Evolutionary conservation across 2,329 filamentous ascomycete species (phyloP), one percentile per base, ranked within the genome.

Genomic region (Raffaelea deltoideospora): DNA sequence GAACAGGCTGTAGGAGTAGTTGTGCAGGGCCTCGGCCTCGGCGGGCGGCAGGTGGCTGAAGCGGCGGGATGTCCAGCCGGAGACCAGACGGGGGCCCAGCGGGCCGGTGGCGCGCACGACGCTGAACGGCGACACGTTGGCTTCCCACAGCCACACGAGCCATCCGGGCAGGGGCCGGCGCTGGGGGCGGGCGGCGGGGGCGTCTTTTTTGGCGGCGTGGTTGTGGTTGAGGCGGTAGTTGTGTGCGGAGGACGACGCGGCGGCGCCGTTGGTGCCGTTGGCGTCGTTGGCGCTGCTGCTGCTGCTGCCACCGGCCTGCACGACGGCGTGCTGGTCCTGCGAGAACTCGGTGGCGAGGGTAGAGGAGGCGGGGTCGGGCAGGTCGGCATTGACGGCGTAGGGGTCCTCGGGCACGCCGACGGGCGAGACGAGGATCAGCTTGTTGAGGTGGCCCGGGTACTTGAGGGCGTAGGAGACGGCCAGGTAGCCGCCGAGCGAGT

Each of bases 381-480:
- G 74, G 3, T 76, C 76, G 10, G 83, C 78, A 46, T 72, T 76
- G 40, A 90, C 76, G 5, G 88, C 90, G 50, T 88, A 88, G 0
- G 90, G 90, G 49, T 98, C 85, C 52, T 93, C 87, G 2, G 90
- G 90, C 8, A 98, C 81, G 17, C 90, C 90, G 17, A 95, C 90
- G 0, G 90, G 90, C 0, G 85, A 94, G 1, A 85, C 90, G 22
- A 98, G 70, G 44, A 98, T 93, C 43, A 98, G 72, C 61, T 98
- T 98, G 61, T 98, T 94, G 24, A 98, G 61, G 47, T 75, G 83
- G 13, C 88, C 88, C 0, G 90, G 90, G 51, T 98, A 98, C 56
- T 98, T 98, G 41, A 96, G 67, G 2, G 90, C 87, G 53, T 98
- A 98, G 17, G 86, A 87, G 1, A 93, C 80, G 5, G 88, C 86